These are phyloP conservation scores for Coemansia sp. DNA, from an alignment of 192 early-diverging fungal species.

Conservation along the genomic window DNA sequence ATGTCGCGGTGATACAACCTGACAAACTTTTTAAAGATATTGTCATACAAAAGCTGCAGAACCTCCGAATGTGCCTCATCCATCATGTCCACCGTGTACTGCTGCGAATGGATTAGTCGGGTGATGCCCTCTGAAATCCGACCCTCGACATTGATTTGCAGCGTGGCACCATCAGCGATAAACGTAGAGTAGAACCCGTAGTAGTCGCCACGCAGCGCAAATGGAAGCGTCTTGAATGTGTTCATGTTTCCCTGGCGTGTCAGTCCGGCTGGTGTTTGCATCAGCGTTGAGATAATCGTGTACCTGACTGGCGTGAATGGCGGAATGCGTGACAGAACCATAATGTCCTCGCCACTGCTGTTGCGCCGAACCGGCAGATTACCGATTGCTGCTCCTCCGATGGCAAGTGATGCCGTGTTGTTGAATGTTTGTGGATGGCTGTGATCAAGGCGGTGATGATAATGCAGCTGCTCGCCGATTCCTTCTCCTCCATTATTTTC, in stretches of 20 bases:
- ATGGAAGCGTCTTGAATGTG: constrained; percentile 52
- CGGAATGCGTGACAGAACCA: constrained; percentile 52
- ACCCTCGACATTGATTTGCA: constrained; percentile 55
- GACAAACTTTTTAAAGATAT: constrained; percentile 58
- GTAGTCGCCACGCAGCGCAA: constrained; percentile 54
- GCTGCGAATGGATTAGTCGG: constrained; percentile 44
- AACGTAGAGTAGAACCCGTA: constrained; percentile 58
- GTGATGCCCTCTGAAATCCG: constrained; percentile 51
- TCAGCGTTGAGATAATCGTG: constrained; percentile 43
- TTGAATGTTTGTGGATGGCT: constrained; percentile 18
- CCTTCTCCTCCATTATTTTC: background rate
- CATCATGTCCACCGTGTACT: constrained; percentile 59
- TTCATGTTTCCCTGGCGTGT: constrained; percentile 47
- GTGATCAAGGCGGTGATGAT: constrained; percentile 7
- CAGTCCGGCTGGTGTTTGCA: constrained; percentile 53
- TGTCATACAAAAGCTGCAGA: constrained; percentile 58
- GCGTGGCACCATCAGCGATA: constrained; percentile 53
- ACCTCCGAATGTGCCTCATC: constrained; percentile 58
- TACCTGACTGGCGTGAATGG: constrained; percentile 54
- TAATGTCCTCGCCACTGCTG: constrained; percentile 54
- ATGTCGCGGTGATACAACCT: constrained; percentile 55
- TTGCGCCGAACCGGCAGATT: constrained; percentile 52
- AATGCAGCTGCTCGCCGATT: background rate
- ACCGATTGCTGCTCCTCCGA: constrained; percentile 49
- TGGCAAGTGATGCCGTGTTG: constrained; percentile 43